phyloP scores from a whole-genome alignment of 768 basidiomycete species.

The Mycena kentingensis region DNA sequence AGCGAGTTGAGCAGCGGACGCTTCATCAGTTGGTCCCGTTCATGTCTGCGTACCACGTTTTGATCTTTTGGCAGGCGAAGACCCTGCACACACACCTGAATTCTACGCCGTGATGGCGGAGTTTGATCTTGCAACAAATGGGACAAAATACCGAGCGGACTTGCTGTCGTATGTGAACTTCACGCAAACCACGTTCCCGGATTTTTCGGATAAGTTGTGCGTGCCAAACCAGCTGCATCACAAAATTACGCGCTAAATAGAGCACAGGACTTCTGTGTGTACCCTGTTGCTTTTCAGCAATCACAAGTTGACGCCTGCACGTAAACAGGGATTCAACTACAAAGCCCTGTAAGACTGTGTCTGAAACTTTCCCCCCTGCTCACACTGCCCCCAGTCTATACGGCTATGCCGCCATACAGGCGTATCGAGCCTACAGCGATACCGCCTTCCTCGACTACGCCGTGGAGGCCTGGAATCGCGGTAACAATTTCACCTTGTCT shows the following conservation, averaged over 20 bases:
- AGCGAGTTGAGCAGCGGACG: too few species aligned
- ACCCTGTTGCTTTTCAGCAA: too few species aligned
- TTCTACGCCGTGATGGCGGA: neutral
- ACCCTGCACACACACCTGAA: too few species aligned
- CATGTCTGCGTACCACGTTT: too few species aligned
- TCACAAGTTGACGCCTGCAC: too few species aligned
- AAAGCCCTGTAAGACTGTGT: too few species aligned
- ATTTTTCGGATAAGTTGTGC: neutral
- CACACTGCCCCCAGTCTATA: neutral
- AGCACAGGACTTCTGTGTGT: too few species aligned
- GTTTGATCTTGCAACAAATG: neutral
- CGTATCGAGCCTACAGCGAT: neutral
- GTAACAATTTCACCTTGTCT: neutral
- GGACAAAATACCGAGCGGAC: neutral
- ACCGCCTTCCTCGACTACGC: neutral
- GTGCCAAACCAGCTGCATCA: neutral
- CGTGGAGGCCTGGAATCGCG: neutral
- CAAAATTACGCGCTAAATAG: too few species aligned
- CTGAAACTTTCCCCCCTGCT: neutral
- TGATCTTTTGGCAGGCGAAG: too few species aligned
- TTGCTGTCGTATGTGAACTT: neutral
- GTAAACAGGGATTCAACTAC: too few species aligned
- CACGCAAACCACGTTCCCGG: neutral
- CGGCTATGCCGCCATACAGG: neutral
- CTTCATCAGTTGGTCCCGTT: too few species aligned